Base-by-base conservation (phyloP, 108 stramenopile genomes). In the Fragilariopsis cylindrus region DNA sequence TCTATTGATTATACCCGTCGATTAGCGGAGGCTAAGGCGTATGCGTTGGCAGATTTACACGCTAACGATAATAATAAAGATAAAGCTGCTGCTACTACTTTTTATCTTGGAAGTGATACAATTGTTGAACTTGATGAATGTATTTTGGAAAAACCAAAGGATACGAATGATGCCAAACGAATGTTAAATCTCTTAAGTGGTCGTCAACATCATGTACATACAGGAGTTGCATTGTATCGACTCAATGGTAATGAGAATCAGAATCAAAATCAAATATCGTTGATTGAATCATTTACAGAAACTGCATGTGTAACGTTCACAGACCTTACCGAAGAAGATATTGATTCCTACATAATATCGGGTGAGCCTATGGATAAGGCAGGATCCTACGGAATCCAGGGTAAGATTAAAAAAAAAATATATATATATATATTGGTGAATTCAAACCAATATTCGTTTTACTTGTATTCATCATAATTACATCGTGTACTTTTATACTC, bases 361-460 rank as follows among this genome's bases (percentile, higher is more conserved):
- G 89, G 90, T 4, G 98, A 99, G 74, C 97, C 97, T 15, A 89
- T 97, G 84, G 98, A 99, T 77, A 99, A 99, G 76, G 93, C 98
- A 9, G 98, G 73, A 11, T 75, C 84, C 7, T 99, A 98, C 81
- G 98, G 98, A 6, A 99, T 99, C 58, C 98, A 99, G 72, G 97
- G 97, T 3, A 52, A 13, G 50, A 13, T n/a, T n/a, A n/a, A n/a
- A n/a, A n/a, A n/a, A n/a, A n/a, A n/a, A n/a, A n/a, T n/a, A n/a
- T n/a, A n/a, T n/a, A 7, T 71, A 78, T 11, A 7, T 21, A 30
- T 30, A 2, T 30, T 30, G 1, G 30, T 30, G 21, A 30, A 30
- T 30, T 30, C 21, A 30, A 30, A 30, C 21, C 21, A 30, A 30
- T 30, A 30, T 30, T 30, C 30, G 30, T 30, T 2, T 2, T 30